Evolutionary conservation across 2,329 filamentous ascomycete species (phyloP).

Genomic region (Colletotrichum sojae): DNA sequence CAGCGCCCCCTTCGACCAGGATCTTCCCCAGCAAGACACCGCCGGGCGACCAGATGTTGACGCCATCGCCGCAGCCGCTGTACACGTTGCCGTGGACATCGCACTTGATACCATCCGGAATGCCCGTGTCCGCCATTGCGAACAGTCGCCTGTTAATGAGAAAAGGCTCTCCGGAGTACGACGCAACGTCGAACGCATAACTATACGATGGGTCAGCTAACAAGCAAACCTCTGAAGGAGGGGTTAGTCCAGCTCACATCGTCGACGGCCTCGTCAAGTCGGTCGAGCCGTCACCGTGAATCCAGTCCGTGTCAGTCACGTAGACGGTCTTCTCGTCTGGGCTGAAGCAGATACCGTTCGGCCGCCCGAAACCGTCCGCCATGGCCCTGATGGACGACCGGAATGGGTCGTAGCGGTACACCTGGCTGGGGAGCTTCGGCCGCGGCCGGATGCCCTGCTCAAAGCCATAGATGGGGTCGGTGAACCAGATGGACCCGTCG

Average conservation of each 20-base stretch:
- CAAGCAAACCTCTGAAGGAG: neutral
- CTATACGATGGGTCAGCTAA: constrained; percentile 44
- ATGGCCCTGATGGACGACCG: constrained; percentile 58
- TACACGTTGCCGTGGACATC: constrained; percentile 64
- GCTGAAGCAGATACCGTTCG: constrained; percentile 61
- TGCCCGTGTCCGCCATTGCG: constrained; percentile 61
- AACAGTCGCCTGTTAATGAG: constrained; percentile 63
- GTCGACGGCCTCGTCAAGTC: constrained; percentile 33
- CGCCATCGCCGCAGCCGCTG: constrained; percentile 63
- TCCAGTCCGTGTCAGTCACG: constrained; percentile 58
- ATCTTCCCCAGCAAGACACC: constrained; percentile 63
- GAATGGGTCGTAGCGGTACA: constrained; percentile 61
- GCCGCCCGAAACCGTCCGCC: constrained; percentile 63
- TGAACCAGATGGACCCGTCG: constrained; percentile 65
- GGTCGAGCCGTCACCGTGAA: constrained; percentile 51
- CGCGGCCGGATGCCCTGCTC: constrained; percentile 62
- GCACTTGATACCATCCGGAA: constrained; percentile 64
- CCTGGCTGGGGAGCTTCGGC: constrained; percentile 60
- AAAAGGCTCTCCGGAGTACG: constrained; percentile 50
- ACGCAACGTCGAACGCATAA: constrained; percentile 54
- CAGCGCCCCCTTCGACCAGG: constrained; percentile 56
- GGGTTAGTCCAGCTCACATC: constrained; percentile 40
- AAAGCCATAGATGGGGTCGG: constrained; percentile 63
- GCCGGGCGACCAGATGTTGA: constrained; percentile 62
- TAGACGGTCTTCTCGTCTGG: constrained; percentile 61